A percentile compares a stretch with the other conserved stretches of the same genome.
These are phyloP conservation scores for Pelargonium citronellum DNA, from an alignment of 441 rosid genomes.

Conservation along the genomic window DNA sequence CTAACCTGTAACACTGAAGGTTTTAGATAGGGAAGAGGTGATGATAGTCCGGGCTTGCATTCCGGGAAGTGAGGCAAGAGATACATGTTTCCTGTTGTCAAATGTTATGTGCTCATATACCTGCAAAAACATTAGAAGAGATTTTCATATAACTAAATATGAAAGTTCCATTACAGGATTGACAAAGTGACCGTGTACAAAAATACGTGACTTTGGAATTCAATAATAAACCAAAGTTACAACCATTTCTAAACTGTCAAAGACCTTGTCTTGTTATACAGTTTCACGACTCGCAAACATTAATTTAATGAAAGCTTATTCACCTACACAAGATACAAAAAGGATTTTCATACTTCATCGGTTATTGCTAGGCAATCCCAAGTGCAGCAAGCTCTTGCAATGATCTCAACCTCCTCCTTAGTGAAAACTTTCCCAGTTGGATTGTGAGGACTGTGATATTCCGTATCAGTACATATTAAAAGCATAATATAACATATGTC, in stretches of 20 bases:
- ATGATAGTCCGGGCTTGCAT: constrained; percentile 58
- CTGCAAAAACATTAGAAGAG: constrained; percentile 23
- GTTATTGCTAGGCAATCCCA: constrained; percentile 53
- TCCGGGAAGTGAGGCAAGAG: constrained; percentile 52
- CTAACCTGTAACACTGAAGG: constrained; percentile 50
- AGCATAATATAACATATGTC: constrained; percentile 9
- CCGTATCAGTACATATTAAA: constrained; percentile 22
- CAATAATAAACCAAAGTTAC: not conserved
- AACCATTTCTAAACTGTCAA: not conserved
- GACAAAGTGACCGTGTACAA: too few relatives aligned
- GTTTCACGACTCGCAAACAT: not conserved
- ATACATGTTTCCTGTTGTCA: constrained; percentile 37
- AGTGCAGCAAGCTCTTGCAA: constrained; percentile 43
- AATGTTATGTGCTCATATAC: constrained; percentile 53
- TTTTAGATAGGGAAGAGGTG: constrained; percentile 56
- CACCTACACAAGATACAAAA: constrained; percentile 10
- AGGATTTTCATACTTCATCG: constrained; percentile 43
- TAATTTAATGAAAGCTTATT: not conserved
- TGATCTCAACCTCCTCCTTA: constrained; percentile 40
- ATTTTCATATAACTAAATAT: not conserved
- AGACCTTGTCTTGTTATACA: not conserved
- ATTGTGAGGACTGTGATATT: constrained; percentile 54
- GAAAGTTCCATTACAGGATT: not conserved
- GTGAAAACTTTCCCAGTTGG: constrained; percentile 67
- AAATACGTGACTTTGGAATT: not conserved